These are phyloP conservation scores for Paecilomyces sp. DNA, from an alignment of 2,329 filamentous ascomycete genomes.

Conservation along the genomic window DNA sequence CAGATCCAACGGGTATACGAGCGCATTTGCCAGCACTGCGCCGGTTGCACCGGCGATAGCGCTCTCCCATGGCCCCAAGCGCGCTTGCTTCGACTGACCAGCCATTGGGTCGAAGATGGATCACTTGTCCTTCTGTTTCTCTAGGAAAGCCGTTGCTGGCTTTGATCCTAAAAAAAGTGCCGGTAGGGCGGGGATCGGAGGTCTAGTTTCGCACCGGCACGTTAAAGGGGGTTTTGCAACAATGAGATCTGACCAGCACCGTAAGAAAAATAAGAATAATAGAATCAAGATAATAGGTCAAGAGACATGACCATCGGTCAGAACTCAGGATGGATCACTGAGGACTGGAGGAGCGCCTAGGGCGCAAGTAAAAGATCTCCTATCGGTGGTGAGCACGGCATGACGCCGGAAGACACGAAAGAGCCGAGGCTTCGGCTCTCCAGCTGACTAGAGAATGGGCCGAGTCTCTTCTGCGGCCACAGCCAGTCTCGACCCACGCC, in stretches of 20 bases:
- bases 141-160: background rate
- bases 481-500: background rate
- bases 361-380: background rate
- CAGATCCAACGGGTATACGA: conserved; percentile 97
- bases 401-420: conserved; percentile 3
- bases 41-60: conserved; percentile 89
- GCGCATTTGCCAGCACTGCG: conserved; percentile 86
- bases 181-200: conserved; percentile 6
- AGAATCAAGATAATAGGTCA: background rate
- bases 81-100: conserved; percentile 56
- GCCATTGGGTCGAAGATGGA: conserved; percentile 35
- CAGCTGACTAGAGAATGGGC: background rate
- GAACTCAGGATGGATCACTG: background rate
- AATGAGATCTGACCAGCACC: background rate
- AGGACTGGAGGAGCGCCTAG: background rate
- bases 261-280: background rate
- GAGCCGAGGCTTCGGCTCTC: conserved; percentile 9
- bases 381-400: background rate
- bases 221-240: background rate
- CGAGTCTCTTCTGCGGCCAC: background rate
- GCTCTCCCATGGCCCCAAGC: conserved; percentile 83
- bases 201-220: background rate
- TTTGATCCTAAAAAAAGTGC: background rate
- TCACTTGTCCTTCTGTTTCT: background rate
- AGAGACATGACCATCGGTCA: background rate